Evolutionary conservation across 768 basidiomycete species (phyloP), one percentile per base, ranked within the genome.

Genomic region (Mycena galopus): DNA sequence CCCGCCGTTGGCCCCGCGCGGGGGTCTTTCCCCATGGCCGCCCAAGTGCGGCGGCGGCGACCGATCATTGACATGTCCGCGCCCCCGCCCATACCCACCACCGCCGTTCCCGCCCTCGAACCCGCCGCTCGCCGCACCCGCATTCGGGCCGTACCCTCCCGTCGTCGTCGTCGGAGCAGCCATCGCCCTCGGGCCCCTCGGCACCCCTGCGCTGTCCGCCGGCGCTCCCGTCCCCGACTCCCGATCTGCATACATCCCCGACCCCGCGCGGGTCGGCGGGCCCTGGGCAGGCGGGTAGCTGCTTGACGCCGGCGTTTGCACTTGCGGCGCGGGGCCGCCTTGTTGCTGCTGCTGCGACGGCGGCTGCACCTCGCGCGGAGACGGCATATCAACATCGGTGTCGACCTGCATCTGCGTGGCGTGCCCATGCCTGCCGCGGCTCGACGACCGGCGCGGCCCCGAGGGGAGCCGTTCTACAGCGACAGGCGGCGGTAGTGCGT

Each of bases 111-210:
- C 53, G 11, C 65, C 73, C 27, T 74, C 73, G 10, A 62, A 39
- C 2, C 25, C 56, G 21, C 59, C n/a, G 27, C 42, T 35, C 39
- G 61, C 65, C 35, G 25, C 27, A 29, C 47, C 29, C 55, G 33
- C 19, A n/a, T 21, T 14, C 35, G 57, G 57, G 30, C 30, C 30
- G 30, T 69, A 69, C 29, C 67, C 69, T 4, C 39, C 65, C 2
- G 57, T 58, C 35, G 65, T 66, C 47, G 62, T 56, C 50, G 62
- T 37, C 21, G 33, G 7, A 12, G 33, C 33, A 39, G 57, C 50
- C 74, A 75, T 75, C 32, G 74, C 74, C 11, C 74, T 47, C 47
- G 74, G 74, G 3, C 74, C 74, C 51, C 60, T 30, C 21, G 68
- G 65, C 21, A 70, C 67, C 51, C 51, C 21, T 23, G 71, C 73